These are phyloP conservation scores for Skeletonema marinoi DNA, from an alignment of 108 stramenopile genomes.

Conservation along the genomic window DNA sequence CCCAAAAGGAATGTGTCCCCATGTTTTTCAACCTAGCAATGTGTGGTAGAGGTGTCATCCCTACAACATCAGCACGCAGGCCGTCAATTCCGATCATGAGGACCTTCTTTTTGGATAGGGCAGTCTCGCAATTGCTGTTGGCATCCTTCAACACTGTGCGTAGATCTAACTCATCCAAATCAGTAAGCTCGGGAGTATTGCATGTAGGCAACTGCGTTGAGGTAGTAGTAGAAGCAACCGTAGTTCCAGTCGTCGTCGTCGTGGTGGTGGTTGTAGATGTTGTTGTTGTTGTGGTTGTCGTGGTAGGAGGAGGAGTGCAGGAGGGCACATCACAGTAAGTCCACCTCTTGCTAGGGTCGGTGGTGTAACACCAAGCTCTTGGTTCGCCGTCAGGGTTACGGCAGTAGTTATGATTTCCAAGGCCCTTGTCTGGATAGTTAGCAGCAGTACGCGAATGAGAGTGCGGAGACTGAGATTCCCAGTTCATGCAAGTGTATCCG, in stretches of 20 bases:
- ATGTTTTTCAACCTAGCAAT: not conserved
- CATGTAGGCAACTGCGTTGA: not conserved
- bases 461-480: conserved; percentile 2
- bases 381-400: conserved; percentile 14
- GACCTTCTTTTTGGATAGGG: not conserved
- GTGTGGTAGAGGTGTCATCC: conserved; percentile 8
- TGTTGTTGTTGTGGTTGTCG: not conserved
- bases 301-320: not conserved
- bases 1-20: conserved; percentile 15
- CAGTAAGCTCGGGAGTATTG: not conserved
- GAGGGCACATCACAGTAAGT: not conserved
- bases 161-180: not conserved
- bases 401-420: not conserved
- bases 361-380: conserved; percentile 26
- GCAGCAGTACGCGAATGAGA: not conserved
- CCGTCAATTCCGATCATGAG: conserved; percentile 16
- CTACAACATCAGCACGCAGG: conserved; percentile 7
- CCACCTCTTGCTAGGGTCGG: conserved; percentile 13
- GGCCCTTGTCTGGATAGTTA: not conserved
- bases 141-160: not conserved
- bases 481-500: not conserved
- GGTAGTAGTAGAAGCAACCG: not conserved
- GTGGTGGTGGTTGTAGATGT: not conserved
- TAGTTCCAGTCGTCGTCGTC: not conserved
- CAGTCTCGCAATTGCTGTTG: not conserved